Evolutionary conservation across 2,329 filamentous ascomycete genomes (phyloP), one percentile per base, ranked within the genome.

Genomic region (Aspergillus novofumigatus): DNA sequence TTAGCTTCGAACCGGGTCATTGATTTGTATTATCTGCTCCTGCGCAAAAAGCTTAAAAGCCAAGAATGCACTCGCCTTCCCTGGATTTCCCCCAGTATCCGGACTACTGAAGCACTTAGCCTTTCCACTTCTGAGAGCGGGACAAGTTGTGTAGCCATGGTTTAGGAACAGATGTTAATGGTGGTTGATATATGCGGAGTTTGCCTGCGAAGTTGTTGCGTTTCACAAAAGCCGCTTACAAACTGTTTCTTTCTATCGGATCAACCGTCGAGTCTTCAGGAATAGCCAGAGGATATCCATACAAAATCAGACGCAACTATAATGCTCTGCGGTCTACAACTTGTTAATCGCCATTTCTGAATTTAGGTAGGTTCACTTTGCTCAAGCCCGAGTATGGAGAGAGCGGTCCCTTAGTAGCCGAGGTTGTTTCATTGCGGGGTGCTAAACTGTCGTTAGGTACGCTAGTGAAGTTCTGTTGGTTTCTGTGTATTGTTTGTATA

Each of bases 21-120:
- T 38, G 32, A 38, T 8, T 5, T 5, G 32, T 38, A 38, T 38
- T 38, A 38, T 38, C 32, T 38, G 32, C 14, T 38, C 14, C 32
- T 38, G 32, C 23, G 20, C 53, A 35, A 29, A 29, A 3, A 48
- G 3, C 14, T 53, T 14, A 38, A 57, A 38, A 58, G 57, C 17
- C 10, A 20, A 49, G 20, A 38, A 8, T 32, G 32, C 11, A 17
- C 35, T 51, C 65, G 86, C 86, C 79, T 96, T 97, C 69, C 90
- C 86, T 11, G 94, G 93, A 74, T 99, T 99, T 8, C 90, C 91
- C 89, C 94, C 20, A 97, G 80, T 60, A 99, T 90, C 55, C 94
- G 85, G 61, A 96, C 88, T 48, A 92, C 89, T 14, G 83, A 79
- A 21, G 89, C 83, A 69, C 90, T 93, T 54, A 97, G 80, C 59